A percentile compares a stretch with the other conserved stretches of the same genome.
Conservation (phyloP, 2,329 filamentous ascomycete species). For the Juglanconis oblonga region DNA sequence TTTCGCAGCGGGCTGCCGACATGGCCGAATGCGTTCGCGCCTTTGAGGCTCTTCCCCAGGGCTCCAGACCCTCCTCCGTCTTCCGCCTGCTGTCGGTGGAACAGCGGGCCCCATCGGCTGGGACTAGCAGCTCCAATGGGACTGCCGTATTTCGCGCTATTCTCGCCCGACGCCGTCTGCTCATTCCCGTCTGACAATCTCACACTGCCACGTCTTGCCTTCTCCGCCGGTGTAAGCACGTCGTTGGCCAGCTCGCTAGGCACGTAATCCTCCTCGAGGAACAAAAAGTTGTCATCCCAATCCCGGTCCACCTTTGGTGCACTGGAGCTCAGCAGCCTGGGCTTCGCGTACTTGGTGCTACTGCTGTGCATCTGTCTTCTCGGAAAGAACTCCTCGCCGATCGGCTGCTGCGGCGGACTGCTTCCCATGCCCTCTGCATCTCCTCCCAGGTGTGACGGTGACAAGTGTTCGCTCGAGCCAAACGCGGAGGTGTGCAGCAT, state of each 20-base stretch:
- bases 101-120: slow-evolving; percentile 59
- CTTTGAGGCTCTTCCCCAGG: slow-evolving; percentile 33
- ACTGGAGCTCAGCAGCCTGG: slow-evolving; percentile 68
- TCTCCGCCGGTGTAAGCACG: slow-evolving; percentile 64
- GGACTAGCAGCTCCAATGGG: slow-evolving; percentile 55
- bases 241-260: slow-evolving; percentile 66
- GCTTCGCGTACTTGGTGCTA: slow-evolving; percentile 55
- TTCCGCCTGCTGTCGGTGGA: slow-evolving; percentile 59
- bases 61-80: slow-evolving; percentile 39
- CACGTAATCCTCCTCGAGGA: slow-evolving; percentile 81
- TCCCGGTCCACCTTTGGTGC: slow-evolving; percentile 62
- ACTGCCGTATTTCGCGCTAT: slow-evolving; percentile 56
- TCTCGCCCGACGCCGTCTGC: slow-evolving; percentile 38
- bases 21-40: slow-evolving; percentile 60
- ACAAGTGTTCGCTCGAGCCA: slow-evolving; percentile 58
- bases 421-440: slow-evolving; percentile 39
- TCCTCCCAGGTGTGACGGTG: slow-evolving; percentile 23
- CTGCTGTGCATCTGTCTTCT: slow-evolving; percentile 70
- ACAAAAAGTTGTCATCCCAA: slow-evolving; percentile 69
- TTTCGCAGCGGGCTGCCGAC: slow-evolving; percentile 65
- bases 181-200: slow-evolving; percentile 42
- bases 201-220: slow-evolving; percentile 61
- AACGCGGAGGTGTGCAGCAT: slow-evolving; percentile 66
- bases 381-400: slow-evolving; percentile 61
- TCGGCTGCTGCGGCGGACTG: slow-evolving; percentile 51